Base-by-base conservation (phyloP, 257 asterid species). In the Jacaranda copaia region DNA sequence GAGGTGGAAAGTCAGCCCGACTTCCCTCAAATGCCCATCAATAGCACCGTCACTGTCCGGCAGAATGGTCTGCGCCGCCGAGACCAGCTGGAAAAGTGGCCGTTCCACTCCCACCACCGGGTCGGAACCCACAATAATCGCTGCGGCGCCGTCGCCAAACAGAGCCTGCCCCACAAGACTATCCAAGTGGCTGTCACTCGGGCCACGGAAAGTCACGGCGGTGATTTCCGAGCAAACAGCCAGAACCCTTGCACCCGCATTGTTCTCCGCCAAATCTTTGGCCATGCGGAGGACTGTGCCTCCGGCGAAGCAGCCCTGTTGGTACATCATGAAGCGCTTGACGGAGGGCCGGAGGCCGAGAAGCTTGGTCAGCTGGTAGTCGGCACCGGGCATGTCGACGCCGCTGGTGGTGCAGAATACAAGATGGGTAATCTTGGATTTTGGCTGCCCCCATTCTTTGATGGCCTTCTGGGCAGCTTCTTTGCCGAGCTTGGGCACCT, bases 301-400 rank as follows among this genome's bases (percentile, higher is more conserved):
- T 8, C 96, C 96, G 0, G 88, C 97, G 58, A 81, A 85, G 85
- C 96, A 92, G 74, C 95, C 96, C 61, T 90, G 93, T 64, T 92
- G 95, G 86, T 88, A 92, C 93, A 93, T 84, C 94, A 91, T 91
- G 82, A 82, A 77, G 8, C 98, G 88, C 67, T 82, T 85, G 25
- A 92, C 92, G 11, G 96, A 83, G 2, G 96, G 88, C 38, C 88
- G 84, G 48, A 92, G 96, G 60, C 93, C 96, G 42, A 90, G 89
- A 35, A 92, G 94, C 79, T 87, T 92, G 43, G 96, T 84, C 5
- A 92, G 91, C 73, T 89, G 91, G 81, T 85, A 90, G 89, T 92
- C 97, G 10, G 91, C 89, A 11, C 97, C 96, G 9, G 97, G 96
- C 95, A 92, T 92, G 91, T 92, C 96, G 55, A 90, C 95, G 42